Percentiles rank a stretch among this genome's conserved stretches.
Conservation (phyloP, 2,329 filamentous ascomycete species). For the Diaporthe ampelina region DNA sequence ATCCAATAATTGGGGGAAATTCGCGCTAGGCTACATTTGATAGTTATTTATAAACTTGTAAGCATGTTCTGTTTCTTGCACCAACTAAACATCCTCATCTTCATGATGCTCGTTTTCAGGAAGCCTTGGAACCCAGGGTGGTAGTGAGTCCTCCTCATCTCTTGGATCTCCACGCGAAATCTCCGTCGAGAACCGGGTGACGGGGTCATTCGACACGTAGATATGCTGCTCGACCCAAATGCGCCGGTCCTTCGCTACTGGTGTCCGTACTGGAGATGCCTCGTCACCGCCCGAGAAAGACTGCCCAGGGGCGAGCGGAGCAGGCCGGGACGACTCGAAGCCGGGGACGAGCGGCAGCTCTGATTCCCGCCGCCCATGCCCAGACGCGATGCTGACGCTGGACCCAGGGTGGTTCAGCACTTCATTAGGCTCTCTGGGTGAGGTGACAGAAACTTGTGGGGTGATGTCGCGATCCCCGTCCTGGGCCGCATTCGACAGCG, state of each 20-base stretch:
- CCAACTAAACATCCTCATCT: not conserved
- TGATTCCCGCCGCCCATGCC: not conserved
- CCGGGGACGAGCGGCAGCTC: constrained; percentile 12
- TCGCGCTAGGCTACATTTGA: not conserved
- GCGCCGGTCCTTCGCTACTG: not conserved
- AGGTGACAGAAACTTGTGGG: not conserved
- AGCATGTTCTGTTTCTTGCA: not conserved
- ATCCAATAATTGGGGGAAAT: not conserved
- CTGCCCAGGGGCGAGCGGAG: not conserved
- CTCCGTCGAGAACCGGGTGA: not conserved
- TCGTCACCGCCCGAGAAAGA: not conserved
- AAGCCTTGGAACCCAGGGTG: not conserved
- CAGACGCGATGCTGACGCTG: not conserved
- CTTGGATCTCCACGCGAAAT: not conserved
- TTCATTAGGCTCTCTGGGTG: not conserved
- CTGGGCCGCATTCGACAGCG: not conserved
- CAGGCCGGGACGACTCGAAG: not conserved
- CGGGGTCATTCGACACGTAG: constrained; percentile 1
- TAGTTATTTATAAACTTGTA: not conserved
- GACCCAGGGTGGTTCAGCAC: not conserved
- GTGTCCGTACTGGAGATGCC: not conserved
- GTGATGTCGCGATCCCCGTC: constrained; percentile 1
- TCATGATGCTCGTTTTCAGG: not conserved
- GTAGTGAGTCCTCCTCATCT: not conserved
- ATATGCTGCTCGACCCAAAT: constrained; percentile 27